Evolutionary conservation across 495 filamentous ascomycete genomes (phyloP), one percentile per base, ranked within the genome.

Genomic region (Talaromyces liani): DNA sequence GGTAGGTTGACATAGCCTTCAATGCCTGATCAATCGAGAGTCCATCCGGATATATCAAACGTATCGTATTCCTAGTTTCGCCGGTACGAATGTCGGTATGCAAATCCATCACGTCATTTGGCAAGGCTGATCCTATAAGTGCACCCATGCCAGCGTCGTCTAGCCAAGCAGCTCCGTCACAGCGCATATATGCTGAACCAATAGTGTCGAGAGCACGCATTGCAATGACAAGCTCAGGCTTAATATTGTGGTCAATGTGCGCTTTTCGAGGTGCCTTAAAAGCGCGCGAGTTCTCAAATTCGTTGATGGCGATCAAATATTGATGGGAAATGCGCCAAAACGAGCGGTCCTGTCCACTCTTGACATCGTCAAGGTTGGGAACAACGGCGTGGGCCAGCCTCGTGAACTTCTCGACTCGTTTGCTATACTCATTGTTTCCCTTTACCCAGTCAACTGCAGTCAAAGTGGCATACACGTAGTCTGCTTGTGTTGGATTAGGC

Each of bases 141-240:
- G 58, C 6, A 12, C 27, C 58, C 24, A 60, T 60, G 2, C 58
- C 58, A 29, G 36, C 58, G 16, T 60, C 58, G 6, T 60, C 58
- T 18, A 60, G 5, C 36, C 58, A 60, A 22, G 58, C 58, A 47
- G 58, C 58, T 14, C 58, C 58, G 27, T 60, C 58, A 24, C 58
- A 22, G 12, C 58, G 22, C 58, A 60, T 60, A 39, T 60, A 60
- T 14, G 58, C 58, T 6, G 58, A 60, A 5, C 58, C 58, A 10
- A 60, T 60, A 7, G 34, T 60, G 7, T 60, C 58, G 1, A 60
- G 22, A 10, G 7, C 58, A n/a, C 20, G 58, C 31, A 45, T 45
- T 8, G 34, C 58, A n/a, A 60, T 9, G 2, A 60, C 58, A 2
- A 60, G 33, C 34, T 60, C 10, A 18, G 7, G 58, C 0, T 25